phyloP scores from a whole-genome alignment of 306 rosid species.

The Trifolium repens region DNA sequence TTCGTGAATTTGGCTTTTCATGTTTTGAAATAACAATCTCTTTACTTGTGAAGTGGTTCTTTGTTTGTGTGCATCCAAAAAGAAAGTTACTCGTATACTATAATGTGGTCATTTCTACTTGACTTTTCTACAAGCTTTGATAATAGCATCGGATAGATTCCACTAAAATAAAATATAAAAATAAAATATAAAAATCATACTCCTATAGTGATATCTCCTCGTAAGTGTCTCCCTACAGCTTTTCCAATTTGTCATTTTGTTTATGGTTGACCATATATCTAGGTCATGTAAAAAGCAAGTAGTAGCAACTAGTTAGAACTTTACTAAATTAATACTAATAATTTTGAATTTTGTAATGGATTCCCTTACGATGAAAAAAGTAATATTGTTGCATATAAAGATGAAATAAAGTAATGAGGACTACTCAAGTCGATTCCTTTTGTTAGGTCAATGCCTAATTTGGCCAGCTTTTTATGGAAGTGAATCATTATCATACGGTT shows the following conservation, averaged over 20 bases:
- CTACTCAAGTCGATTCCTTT: conserved; percentile 40
- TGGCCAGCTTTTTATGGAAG: conserved; percentile 35
- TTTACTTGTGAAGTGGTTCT: not conserved
- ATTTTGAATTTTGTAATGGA: conserved; percentile 38
- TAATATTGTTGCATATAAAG: conserved; percentile 28
- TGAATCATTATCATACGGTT: conserved; percentile 39
- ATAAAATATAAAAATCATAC: conserved; percentile 4
- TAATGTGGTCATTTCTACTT: conserved; percentile 25
- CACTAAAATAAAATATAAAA: conserved; percentile 16
- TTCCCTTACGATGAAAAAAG: conserved; percentile 45
- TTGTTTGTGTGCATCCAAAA: not conserved
- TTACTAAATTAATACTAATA: conserved; percentile 15
- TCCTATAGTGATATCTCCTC: conserved; percentile 30
- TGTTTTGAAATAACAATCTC: not conserved
- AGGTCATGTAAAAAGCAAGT: conserved; percentile 34
- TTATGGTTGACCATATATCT: conserved; percentile 44
- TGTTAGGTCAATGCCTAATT: conserved; percentile 52
- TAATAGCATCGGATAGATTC: not conserved
- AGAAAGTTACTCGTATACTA: not conserved
- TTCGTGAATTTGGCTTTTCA: not conserved
- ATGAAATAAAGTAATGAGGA: conserved; percentile 32
- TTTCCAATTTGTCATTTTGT: conserved; percentile 40
- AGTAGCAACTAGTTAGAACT: conserved; percentile 25
- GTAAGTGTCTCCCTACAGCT: conserved; percentile 38
- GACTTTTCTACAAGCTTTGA: conserved; percentile 33